Evolutionary conservation across 176 grass and related monocot species (phyloP), one percentile per base, ranked within the genome.

Genomic region (Avena sativa): DNA sequence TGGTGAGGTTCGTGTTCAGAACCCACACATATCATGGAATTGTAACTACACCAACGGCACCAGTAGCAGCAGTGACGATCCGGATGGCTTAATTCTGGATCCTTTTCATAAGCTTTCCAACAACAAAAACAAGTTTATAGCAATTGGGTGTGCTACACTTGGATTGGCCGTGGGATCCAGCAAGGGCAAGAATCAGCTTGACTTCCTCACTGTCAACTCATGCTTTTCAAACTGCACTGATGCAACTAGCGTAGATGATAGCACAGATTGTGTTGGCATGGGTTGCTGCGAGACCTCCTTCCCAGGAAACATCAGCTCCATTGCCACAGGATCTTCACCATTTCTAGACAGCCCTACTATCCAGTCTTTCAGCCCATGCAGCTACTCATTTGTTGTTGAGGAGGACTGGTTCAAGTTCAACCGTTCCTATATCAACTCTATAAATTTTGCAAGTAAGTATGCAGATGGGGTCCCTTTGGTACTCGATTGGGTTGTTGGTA

Each of bases 351-450:
- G 12, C 56, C n/a, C 19, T 14, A 13, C 58, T 8, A n/a, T 43
- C 19, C 51, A 78, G 75, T 20, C 13, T 16, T 83, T 73, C 52
- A 83, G 36, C 14, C 81, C 81, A 0, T 83, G 81, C 68, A 83
- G 67, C 52, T 83, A 72, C n/a, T 69, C 50, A 0, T 83, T 73
- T 14, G 4, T 83, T 10, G 52, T 17, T 38, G 81, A 73, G 68
- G 52, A 15, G 0, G 23, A 12, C 1, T 60, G 30, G 68, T 84
- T 84, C 69, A 61, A 61, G 2, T 84, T 84, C 3, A 10, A 74
- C 0, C 2, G 8, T 30, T 84, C 69, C 0, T 26, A 84, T 74
- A 15, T 12, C 4, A 17, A 40, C 38, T 40, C 38, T 40, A 21
- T 8, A 11, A 26, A 78, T 12, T 78, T 78, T 9, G 0, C 2